phyloP scores from a whole-genome alignment of 805 yeast genomes.

The Saccharomycopsis vini region DNA sequence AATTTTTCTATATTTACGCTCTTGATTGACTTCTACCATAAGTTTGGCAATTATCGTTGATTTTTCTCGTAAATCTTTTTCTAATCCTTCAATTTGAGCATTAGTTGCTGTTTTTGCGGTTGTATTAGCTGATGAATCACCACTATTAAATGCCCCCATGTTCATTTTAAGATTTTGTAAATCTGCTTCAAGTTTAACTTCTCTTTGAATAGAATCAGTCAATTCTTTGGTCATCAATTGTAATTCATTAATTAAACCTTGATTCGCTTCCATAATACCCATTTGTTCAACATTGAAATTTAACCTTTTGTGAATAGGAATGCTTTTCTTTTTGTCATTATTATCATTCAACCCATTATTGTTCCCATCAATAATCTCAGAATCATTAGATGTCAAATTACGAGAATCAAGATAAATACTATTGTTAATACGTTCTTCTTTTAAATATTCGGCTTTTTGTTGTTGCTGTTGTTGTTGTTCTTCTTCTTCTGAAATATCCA shows the following conservation, averaged over 20 bases:
- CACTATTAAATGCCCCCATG: slow-evolving; percentile 1
- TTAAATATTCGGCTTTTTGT: not conserved
- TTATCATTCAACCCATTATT: too few species aligned
- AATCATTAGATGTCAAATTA: too few species aligned
- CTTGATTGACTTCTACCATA: slow-evolving; percentile 50
- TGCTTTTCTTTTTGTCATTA: not conserved
- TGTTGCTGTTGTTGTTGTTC: not conserved
- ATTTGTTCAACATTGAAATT: slow-evolving; percentile 51
- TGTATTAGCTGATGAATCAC: not conserved
- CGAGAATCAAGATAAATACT: too few species aligned
- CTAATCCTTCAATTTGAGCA: slow-evolving; percentile 22
- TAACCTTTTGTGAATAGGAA: slow-evolving; percentile 16
- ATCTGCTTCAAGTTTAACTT: slow-evolving; percentile 47
- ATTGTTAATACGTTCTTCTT: too few species aligned
- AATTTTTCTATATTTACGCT: slow-evolving; percentile 54
- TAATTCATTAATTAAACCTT: slow-evolving; percentile 50
- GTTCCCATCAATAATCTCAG: too few species aligned
- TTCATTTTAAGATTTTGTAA: slow-evolving; percentile 22
- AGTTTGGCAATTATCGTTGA: slow-evolving; percentile 40
- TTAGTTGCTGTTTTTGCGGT: not conserved
- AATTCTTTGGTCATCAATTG: slow-evolving; percentile 63
- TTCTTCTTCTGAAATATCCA: too few species aligned
- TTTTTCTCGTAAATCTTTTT: slow-evolving; percentile 29
- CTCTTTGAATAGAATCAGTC: slow-evolving; percentile 64
- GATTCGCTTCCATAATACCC: slow-evolving; percentile 52